A percentile compares a stretch with the other conserved stretches of the same genome.
Evolutionary conservation across 1,284 basidiomycete genomes (phyloP).

Genomic region (Sporisorium exsertum): DNA sequence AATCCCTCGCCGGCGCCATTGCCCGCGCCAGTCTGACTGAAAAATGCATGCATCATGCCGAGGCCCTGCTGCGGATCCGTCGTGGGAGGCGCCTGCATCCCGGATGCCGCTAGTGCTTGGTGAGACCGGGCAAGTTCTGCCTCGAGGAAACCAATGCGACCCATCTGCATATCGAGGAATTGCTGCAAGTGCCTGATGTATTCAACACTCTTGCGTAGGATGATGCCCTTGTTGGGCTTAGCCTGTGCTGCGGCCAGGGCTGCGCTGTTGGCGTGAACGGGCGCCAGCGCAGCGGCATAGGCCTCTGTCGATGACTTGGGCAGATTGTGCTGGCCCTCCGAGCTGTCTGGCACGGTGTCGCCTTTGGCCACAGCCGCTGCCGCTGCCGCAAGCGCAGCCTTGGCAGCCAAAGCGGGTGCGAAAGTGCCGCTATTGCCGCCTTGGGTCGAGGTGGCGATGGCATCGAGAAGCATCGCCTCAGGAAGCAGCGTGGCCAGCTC

Average conservation of each 20-base stretch:
- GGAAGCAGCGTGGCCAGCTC: constrained; percentile 89
- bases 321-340: constrained; percentile 22
- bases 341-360: constrained; percentile 15
- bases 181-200: constrained; percentile 67
- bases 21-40: constrained; percentile 22
- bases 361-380: constrained; percentile 44
- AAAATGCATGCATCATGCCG: constrained; percentile 51
- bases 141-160: constrained; percentile 59
- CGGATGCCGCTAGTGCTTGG: constrained; percentile 43
- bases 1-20: constrained; percentile 2
- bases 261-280: constrained; percentile 56
- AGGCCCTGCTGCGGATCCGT: constrained; percentile 49
- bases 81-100: constrained; percentile 47
- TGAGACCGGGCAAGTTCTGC: constrained; percentile 50
- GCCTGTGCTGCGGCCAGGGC: constrained; percentile 61
- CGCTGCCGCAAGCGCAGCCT: constrained; percentile 46
- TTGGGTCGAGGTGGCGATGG: constrained; percentile 59
- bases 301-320: constrained; percentile 48
- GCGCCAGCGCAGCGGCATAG: constrained; percentile 56
- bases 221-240: constrained; percentile 69
- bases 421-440: constrained; percentile 59
- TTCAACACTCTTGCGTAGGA: constrained; percentile 66
- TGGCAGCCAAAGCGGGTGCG: constrained; percentile 51
- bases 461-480: constrained; percentile 72
- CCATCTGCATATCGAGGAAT: constrained; percentile 63